These are phyloP conservation scores for Pythium vanterpoolii DNA, from an alignment of 352 stramenopile species.

Conservation along the genomic window DNA sequence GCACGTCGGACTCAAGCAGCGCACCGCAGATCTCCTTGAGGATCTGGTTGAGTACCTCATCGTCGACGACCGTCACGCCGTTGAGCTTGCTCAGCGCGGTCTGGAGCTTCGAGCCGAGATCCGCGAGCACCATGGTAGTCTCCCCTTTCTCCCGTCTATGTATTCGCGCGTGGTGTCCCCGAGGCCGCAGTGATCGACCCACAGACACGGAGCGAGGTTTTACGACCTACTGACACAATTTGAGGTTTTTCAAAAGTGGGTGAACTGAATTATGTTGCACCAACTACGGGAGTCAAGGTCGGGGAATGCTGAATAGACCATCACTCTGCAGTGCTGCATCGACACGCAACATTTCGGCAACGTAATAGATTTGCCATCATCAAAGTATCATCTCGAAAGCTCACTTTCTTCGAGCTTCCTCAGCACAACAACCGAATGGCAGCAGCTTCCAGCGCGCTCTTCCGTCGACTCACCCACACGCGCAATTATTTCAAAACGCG, in stretches of 20 bases:
- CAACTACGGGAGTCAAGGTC: neutral
- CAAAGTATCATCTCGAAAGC: neutral
- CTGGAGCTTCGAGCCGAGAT: constrained; percentile 88
- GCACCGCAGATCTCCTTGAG: constrained; percentile 91
- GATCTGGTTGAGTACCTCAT: constrained; percentile 86
- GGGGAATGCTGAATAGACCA: neutral
- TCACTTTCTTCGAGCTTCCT: constrained; percentile 25
- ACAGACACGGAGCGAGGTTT: neutral
- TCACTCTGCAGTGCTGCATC: neutral
- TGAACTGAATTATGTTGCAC: constrained; percentile 1
- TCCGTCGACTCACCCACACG: constrained; percentile 16
- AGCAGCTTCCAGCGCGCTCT: constrained; percentile 17
- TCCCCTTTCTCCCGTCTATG: neutral
- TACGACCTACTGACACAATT: neutral
- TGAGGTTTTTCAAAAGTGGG: constrained; percentile 7
- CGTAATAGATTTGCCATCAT: neutral
- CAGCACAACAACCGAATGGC: constrained; percentile 12
- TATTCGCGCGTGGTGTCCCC: neutral
- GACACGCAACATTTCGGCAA: constrained; percentile 16
- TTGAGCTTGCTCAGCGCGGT: constrained; percentile 86
- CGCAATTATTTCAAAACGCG: constrained; percentile 15
- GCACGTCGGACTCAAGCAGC: constrained; percentile 89
- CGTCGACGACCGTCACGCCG: constrained; percentile 85
- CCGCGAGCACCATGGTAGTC: constrained; percentile 82
- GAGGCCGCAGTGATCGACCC: neutral